Percentiles rank a stretch among this genome's conserved stretches.
Evolutionary conservation across 495 filamentous ascomycete genomes (phyloP).

Genomic region (Xeromyces bisporus): DNA sequence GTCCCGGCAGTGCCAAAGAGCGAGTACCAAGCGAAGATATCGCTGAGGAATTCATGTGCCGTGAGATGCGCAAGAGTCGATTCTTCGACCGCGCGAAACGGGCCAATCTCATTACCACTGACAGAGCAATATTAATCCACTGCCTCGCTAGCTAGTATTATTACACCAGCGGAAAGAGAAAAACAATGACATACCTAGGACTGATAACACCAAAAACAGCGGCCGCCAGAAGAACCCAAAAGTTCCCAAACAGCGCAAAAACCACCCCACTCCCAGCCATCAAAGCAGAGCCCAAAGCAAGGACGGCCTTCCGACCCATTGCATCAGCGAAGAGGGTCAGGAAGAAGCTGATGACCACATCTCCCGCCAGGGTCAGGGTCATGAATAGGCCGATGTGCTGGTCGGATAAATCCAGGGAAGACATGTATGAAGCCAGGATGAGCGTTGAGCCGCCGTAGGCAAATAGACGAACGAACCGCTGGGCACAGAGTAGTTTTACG

Average conservation of each 20-base stretch:
- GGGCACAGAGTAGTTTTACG: slow-evolving; percentile 54
- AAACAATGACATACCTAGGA: slow-evolving; percentile 32
- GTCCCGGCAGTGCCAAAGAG: slow-evolving; percentile 47
- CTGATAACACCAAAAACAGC: slow-evolving; percentile 72
- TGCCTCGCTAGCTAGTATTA: too few relatives aligned
- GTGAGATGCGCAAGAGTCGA: slow-evolving; percentile 63
- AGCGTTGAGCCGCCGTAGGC: slow-evolving; percentile 64
- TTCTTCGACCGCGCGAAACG: slow-evolving; percentile 77
- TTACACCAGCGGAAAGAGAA: neutral
- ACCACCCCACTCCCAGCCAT: slow-evolving; percentile 52
- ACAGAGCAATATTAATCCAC: too few relatives aligned
- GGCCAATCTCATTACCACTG: slow-evolving; percentile 64
- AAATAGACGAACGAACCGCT: slow-evolving; percentile 62
- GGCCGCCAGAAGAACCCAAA: slow-evolving; percentile 55
- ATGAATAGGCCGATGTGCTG: slow-evolving; percentile 75
- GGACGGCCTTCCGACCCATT: slow-evolving; percentile 50
- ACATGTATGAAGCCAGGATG: slow-evolving; percentile 56
- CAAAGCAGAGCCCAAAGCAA: slow-evolving; percentile 48
- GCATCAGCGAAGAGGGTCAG: slow-evolving; percentile 62
- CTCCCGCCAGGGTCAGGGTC: slow-evolving; percentile 68
- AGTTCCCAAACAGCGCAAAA: slow-evolving; percentile 53
- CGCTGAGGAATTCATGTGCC: slow-evolving; percentile 38
- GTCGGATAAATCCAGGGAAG: slow-evolving; percentile 45
- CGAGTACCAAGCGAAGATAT: slow-evolving; percentile 74
- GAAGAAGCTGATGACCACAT: slow-evolving; percentile 58